Evolutionary conservation across 208 protist genomes (phyloP), one percentile per base, ranked within the genome.

Genomic region (Leishmania martiniquensis): DNA sequence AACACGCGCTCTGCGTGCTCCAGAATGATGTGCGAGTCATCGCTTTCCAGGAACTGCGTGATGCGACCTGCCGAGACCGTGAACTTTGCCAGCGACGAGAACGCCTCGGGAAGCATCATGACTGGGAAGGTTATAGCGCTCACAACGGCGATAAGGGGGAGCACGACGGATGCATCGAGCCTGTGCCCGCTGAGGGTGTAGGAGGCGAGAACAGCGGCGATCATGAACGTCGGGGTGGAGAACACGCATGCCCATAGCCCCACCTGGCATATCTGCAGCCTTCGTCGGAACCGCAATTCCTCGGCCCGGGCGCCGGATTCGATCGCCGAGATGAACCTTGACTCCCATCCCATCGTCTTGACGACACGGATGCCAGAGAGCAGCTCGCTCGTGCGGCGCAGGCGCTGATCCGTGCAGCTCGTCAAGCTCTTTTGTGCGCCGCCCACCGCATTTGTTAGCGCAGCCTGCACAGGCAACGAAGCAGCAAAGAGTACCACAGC

Each of bases 311-410:
- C 81, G 25, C 79, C 78, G 32, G 68, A 67, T 42, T 89, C 66
- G 65, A 97, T 82, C 13, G 44, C 32, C 17, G 59, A 42, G 17
- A 86, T 13, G 47, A 98, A 93, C 49, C 51, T 69, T 25, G 87
- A 73, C 78, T 98, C 97, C 95, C 95, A 98, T 13, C 88, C 89
- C 88, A 96, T 98, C 25, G 97, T 87, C 89, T 99, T 99, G 59
- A 96, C 93, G 0, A 99, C 81, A 42, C 95, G 89, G 6, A 99
- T 98, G 1, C 91, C 90, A 32, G 84, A 82, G 15, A 99, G 72
- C 45, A 98, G 84, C 79, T 99, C 97, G 79, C 97, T 98, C 15
- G 94, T 97, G 17, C 85, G 75, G 71, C 95, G 95, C 55, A 98
- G 78, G 68, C 97, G 93, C 37, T 77, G 81, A 80, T 99, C 98